These are phyloP conservation scores for Pseudoturritis turrita DNA, from an alignment of 345 rosid species.

Conservation along the genomic window DNA sequence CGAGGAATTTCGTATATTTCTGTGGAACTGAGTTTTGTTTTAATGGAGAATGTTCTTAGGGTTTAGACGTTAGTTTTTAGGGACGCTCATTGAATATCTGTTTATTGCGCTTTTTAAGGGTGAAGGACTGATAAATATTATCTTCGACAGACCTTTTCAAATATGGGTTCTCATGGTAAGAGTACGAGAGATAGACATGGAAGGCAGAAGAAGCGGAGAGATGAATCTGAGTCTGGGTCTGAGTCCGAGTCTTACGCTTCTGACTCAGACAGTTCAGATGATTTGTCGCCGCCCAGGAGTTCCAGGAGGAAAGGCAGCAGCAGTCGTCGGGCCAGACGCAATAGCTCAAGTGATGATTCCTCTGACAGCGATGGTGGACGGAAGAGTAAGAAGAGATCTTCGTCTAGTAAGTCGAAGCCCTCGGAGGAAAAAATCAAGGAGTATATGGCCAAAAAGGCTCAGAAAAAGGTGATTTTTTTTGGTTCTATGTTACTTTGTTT, in stretches of 20 bases:
- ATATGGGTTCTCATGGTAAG: slow-evolving; percentile 25
- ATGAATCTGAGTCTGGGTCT: slow-evolving; percentile 29
- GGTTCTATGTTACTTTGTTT: background rate
- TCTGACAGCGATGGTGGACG: slow-evolving; percentile 38
- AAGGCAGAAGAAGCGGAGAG: slow-evolving; percentile 23
- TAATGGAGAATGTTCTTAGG: background rate
- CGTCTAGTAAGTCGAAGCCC: slow-evolving; percentile 39
- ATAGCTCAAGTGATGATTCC: slow-evolving; percentile 25
- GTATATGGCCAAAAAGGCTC: slow-evolving; percentile 73
- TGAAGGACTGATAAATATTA: background rate
- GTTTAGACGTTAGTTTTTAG: background rate
- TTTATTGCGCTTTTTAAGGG: background rate
- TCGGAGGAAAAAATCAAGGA: slow-evolving; percentile 67
- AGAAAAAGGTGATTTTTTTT: slow-evolving; percentile 54
- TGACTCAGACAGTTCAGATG: slow-evolving; percentile 25
- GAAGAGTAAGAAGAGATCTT: slow-evolving; percentile 42
- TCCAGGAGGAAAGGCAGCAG: slow-evolving; percentile 35
- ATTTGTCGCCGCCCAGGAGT: slow-evolving; percentile 31
- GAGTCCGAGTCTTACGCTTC: slow-evolving; percentile 34
- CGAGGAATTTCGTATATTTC: background rate
- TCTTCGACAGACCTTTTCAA: background rate
- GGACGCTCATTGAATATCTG: background rate
- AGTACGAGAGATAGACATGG: slow-evolving; percentile 12
- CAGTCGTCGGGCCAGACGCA: slow-evolving; percentile 24
- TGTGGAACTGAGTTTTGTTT: background rate